Evolutionary conservation across 495 filamentous ascomycete species (phyloP), one percentile per base, ranked within the genome.

Genomic region (Penicillium bovifimosum): DNA sequence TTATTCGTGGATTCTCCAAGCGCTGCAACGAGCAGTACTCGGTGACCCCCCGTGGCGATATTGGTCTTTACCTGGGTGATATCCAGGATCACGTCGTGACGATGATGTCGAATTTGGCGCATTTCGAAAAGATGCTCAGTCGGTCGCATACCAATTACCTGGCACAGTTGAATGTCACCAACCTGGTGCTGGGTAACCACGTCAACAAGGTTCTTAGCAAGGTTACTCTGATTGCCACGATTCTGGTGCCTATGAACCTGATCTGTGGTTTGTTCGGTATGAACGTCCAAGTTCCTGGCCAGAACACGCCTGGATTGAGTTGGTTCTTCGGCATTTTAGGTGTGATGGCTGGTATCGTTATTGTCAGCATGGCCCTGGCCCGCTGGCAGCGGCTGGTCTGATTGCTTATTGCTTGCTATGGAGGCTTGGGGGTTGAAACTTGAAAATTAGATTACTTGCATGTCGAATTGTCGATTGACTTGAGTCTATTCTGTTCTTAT

Each of bases 51-150:
- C 86, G 90, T 24, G 91, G 90, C 67, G 93, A 98, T 65, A 96
- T 98, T 60, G 93, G 91, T 11, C 79, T 98, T 53, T 98, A 97
- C 62, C 76, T 98, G 3, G 88, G 89, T 54, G 93, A 98, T 74
- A 95, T 97, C 54, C 93, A 98, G 66, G 93, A 98, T 72, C 93
- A 98, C 78, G 92, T 98, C 31, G 89, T 98, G 29, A 97, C 93
- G 53, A 96, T 97, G 93, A 95, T 95, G 82, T 88, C 84, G 56
- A 98, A 96, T 67, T 72, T 98, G 47, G 84, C 81, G 9, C 93
- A 98, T 64, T 96, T 93, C 59, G 95, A 98, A 66, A 96, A 96
- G 75, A 96, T 98, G 80, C 82, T 98, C 47, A 90, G 86, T 6
- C 87, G 95, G 17, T 86, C 85, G n/a, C 95, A 97, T 73, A 86